Conservation (phyloP, 495 filamentous ascomycete species). For the Penicillium fimorum region DNA sequence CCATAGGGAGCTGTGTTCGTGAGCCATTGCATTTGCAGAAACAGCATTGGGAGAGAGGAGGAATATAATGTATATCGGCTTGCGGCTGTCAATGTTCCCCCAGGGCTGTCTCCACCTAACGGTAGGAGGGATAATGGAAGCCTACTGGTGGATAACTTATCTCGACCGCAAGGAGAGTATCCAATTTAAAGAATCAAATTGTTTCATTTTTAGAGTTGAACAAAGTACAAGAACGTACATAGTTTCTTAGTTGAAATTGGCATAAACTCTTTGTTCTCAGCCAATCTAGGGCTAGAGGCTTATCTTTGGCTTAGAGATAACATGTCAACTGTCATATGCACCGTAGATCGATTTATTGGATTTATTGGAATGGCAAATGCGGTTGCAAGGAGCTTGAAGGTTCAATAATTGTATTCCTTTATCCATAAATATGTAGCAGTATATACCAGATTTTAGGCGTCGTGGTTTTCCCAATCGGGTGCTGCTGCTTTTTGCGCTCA, state of each 20-base stretch:
- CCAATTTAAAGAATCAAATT: too few relatives aligned
- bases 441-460: too few relatives aligned
- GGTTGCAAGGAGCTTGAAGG: not conserved
- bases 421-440: too few relatives aligned
- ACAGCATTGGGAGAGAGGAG: not conserved
- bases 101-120: too few relatives aligned
- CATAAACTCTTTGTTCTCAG: constrained; percentile 1
- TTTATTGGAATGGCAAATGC: not conserved
- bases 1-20: constrained; percentile 56
- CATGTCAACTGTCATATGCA: constrained; percentile 3
- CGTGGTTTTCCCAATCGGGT: too few relatives aligned
- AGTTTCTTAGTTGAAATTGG: too few relatives aligned
- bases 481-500: too few relatives aligned
- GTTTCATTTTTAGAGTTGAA: too few relatives aligned
- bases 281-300: constrained; percentile 22
- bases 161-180: constrained; percentile 24
- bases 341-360: not conserved
- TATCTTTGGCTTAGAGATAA: constrained; percentile 15
- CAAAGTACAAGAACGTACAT: too few relatives aligned
- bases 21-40: constrained; percentile 17
- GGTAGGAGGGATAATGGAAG: not conserved
- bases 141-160: constrained; percentile 35
- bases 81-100: not conserved
- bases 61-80: constrained; percentile 5
- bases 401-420: constrained; percentile 4